phyloP scores from a whole-genome alignment of 202 grass and related monocot genomes.

The Digitaria exilis region DNA sequence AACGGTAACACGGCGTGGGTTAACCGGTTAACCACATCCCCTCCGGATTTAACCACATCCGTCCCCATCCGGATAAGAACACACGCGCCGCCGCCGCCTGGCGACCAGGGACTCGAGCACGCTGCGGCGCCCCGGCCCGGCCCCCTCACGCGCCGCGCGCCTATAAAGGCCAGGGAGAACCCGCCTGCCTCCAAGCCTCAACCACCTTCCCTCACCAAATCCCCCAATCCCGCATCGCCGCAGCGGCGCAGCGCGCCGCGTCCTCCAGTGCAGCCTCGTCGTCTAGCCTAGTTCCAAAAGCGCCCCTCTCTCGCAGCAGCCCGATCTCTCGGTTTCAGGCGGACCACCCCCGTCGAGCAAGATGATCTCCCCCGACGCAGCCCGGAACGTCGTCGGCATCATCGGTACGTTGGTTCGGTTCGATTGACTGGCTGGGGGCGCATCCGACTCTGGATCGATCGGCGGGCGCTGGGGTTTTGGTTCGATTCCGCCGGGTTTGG shows the following conservation, averaged over 20 bases:
- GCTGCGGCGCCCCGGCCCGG: not conserved
- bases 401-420: conserved; percentile 34
- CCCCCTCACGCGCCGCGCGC: not conserved
- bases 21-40: not conserved
- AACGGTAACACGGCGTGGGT: not conserved
- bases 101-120: not conserved
- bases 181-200: not conserved
- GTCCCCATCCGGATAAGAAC: not conserved
- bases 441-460: not conserved
- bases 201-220: not conserved
- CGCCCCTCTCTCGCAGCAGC: not conserved
- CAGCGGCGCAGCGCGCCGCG: not conserved
- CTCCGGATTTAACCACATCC: no score
- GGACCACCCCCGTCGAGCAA: not conserved
- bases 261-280: not conserved
- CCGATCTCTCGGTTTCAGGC: not conserved
- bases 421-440: not conserved
- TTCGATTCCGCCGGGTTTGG: not conserved
- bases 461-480: not conserved
- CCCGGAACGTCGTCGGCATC: conserved; percentile 60
- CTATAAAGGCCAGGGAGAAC: conserved; percentile 13
- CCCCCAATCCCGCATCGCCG: not conserved
- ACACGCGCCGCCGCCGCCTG: not conserved
- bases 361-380: conserved; percentile 58
- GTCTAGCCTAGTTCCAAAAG: not conserved